These are phyloP conservation scores for Rhinocladiella similis DNA, from an alignment of 2,329 filamentous ascomycete species.

Conservation along the genomic window DNA sequence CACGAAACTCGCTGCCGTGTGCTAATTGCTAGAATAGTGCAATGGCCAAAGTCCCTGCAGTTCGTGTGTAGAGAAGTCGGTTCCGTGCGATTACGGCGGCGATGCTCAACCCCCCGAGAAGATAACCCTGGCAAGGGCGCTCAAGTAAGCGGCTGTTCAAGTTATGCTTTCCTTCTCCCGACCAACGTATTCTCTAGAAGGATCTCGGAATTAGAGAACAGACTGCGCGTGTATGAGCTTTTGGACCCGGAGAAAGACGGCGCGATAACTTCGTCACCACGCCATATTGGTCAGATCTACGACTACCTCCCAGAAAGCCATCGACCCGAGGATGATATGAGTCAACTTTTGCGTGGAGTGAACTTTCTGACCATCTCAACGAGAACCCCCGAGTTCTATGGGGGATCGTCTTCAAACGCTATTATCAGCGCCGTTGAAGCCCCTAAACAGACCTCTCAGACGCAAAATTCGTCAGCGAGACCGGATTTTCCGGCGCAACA, in stretches of 20 bases:
- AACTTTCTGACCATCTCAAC: constrained; percentile 12
- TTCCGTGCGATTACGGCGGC: constrained; percentile 14
- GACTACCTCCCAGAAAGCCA: neutral
- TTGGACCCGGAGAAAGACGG: neutral
- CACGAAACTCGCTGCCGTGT: no score
- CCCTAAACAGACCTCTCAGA: constrained; percentile 7
- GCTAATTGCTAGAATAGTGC: constrained; percentile 3
- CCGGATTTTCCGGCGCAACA: neutral
- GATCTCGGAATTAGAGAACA: constrained; percentile 12
- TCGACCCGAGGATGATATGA: constrained; percentile 14
- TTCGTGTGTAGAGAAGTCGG: constrained; percentile 10
- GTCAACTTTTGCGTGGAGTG: constrained; percentile 11
- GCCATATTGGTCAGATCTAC: constrained; percentile 4
- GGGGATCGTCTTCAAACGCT: constrained; percentile 12
- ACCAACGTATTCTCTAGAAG: neutral
- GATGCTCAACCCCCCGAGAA: constrained; percentile 6
- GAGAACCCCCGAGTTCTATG: constrained; percentile 16
- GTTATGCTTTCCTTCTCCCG: neutral
- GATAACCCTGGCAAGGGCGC: constrained; percentile 12
- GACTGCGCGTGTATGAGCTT: constrained; percentile 10
- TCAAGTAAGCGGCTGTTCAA: constrained; percentile 6
- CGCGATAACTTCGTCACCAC: neutral
- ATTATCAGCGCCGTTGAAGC: constrained; percentile 12
- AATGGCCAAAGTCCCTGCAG: constrained; percentile 15
- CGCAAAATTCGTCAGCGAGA: neutral